Evolutionary conservation across 2,329 filamentous ascomycete species (phyloP).

Genomic region (Pseudocercospora pini-densiflorae): DNA sequence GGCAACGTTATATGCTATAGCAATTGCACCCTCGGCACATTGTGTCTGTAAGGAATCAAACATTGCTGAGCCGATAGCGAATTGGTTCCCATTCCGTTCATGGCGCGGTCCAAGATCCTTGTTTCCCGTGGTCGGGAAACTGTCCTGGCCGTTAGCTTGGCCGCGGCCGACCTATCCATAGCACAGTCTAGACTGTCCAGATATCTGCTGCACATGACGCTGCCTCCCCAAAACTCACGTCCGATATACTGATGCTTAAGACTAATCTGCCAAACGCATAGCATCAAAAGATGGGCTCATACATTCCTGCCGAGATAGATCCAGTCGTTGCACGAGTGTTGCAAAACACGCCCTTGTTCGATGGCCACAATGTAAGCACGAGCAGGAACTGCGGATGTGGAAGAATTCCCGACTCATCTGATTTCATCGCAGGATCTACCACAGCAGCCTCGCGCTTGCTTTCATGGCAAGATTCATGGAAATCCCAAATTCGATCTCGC

Average conservation of each 20-base stretch:
- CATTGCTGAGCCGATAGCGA: background rate
- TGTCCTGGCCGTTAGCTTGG: constrained; percentile 9
- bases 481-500: constrained; percentile 42
- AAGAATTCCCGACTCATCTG: background rate
- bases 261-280: too few species aligned
- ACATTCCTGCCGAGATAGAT: background rate
- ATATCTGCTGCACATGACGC: too few species aligned
- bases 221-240: too few species aligned
- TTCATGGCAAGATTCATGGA: constrained; percentile 40
- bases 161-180: constrained; percentile 11
- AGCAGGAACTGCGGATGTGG: background rate
- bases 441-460: constrained; percentile 22
- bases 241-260: too few species aligned
- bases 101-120: background rate
- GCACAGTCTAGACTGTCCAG: background rate
- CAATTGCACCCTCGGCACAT: background rate
- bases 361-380: constrained; percentile 4
- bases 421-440: background rate
- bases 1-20: too few species aligned
- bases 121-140: background rate
- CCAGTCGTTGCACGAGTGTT: background rate
- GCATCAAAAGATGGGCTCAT: background rate
- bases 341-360: constrained; percentile 7
- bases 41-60: background rate
- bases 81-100: background rate